These are phyloP conservation scores for Epichloe amarillans DNA, from an alignment of 2,329 filamentous ascomycete genomes.

Conservation along the genomic window DNA sequence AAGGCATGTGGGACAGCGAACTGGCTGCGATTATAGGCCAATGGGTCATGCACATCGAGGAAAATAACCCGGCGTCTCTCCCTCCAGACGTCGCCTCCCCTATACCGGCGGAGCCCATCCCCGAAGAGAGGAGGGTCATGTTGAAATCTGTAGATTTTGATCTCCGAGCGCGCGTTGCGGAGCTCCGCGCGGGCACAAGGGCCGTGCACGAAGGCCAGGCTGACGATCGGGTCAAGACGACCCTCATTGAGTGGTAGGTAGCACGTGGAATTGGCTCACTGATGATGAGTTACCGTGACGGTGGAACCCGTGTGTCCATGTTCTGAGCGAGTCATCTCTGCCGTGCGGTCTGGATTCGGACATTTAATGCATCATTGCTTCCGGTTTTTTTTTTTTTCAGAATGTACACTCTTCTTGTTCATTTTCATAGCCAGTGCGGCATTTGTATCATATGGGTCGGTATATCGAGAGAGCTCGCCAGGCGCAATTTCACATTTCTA, in stretches of 20 bases:
- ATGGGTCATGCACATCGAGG: slow-evolving; percentile 43
- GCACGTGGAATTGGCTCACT: neutral
- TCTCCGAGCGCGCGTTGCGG: slow-evolving; percentile 35
- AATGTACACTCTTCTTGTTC: too few species aligned
- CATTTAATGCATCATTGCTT: too few species aligned
- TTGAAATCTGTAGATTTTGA: slow-evolving; percentile 44
- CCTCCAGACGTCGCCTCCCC: too few species aligned
- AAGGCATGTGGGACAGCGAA: slow-evolving; percentile 58
- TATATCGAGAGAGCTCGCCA: too few species aligned
- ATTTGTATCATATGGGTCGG: too few species aligned
- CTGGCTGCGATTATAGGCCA: slow-evolving; percentile 40
- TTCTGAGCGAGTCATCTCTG: neutral
- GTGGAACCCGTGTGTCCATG: neutral
- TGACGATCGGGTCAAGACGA: slow-evolving; percentile 34
- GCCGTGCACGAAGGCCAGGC: slow-evolving; percentile 31
- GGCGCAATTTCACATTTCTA: too few species aligned
- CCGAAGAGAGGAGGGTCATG: slow-evolving; percentile 42
- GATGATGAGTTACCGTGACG: neutral
- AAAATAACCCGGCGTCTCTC: slow-evolving; percentile 21
- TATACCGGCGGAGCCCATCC: slow-evolving; percentile 21
- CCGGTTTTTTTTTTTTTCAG: too few species aligned
- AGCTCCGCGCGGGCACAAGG: slow-evolving; percentile 40
- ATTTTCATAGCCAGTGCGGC: too few species aligned
- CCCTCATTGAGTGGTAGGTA: slow-evolving; percentile 39
- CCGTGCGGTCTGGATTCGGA: neutral